A percentile compares a stretch with the other conserved stretches of the same genome.
phyloP scores from a whole-genome alignment of 345 rosid species.

The Arabidopsis arenosa region DNA sequence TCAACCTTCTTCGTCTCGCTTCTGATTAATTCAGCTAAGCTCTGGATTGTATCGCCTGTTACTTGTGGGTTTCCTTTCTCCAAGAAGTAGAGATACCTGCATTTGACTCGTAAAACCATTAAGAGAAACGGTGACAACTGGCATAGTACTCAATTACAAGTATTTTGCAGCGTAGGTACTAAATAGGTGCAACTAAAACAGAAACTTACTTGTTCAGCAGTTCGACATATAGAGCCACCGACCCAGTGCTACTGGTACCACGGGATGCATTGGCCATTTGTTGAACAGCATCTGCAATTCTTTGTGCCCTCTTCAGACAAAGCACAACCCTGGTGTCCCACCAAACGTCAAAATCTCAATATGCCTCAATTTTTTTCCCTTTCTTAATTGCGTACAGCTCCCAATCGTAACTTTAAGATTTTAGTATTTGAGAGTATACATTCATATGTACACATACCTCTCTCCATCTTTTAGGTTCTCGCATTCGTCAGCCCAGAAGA shows the following conservation, averaged over 20 bases:
- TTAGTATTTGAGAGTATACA: not conserved
- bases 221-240: slow-evolving; percentile 79
- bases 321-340: slow-evolving; percentile 67
- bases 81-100: slow-evolving; percentile 86
- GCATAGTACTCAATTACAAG: slow-evolving; percentile 5
- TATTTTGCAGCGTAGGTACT: slow-evolving; percentile 3
- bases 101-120: slow-evolving; percentile 22
- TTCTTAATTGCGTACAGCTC: not conserved
- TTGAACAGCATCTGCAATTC: slow-evolving; percentile 90
- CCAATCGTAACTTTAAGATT: slow-evolving; percentile 15
- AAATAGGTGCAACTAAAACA: not conserved
- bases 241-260: slow-evolving; percentile 65
- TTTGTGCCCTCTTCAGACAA: slow-evolving; percentile 84
- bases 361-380: not conserved
- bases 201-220: slow-evolving; percentile 81
- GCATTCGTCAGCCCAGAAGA: slow-evolving; percentile 89
- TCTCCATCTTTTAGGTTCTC: slow-evolving; percentile 92
- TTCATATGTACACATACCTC: slow-evolving; percentile 62
- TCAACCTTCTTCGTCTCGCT: slow-evolving; percentile 66
- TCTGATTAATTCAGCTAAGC: slow-evolving; percentile 76
- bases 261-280: slow-evolving; percentile 83
- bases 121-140: not conserved
- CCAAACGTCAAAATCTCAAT: not conserved
- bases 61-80: slow-evolving; percentile 91
- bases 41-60: slow-evolving; percentile 67